Conservation (phyloP, 208 protist genomes). For the Lotmaria passim region DNA sequence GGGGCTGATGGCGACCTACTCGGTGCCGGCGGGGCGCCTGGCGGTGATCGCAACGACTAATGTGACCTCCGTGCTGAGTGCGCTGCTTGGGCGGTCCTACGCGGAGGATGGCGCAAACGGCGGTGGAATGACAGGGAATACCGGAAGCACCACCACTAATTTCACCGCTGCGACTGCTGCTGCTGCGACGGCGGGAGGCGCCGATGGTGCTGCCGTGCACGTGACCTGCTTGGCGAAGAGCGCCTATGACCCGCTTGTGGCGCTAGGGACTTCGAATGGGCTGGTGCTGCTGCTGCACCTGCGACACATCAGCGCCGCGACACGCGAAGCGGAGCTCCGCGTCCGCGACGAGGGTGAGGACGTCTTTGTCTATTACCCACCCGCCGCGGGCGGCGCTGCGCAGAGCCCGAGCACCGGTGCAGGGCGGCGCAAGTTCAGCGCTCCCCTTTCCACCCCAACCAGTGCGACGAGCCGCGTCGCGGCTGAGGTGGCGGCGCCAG, state of each 20-base stretch:
- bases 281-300: constrained; percentile 61
- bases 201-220: constrained; percentile 3
- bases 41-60: constrained; percentile 43
- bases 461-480: constrained; percentile 7
- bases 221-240: constrained; percentile 68
- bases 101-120: background rate
- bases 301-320: constrained; percentile 32
- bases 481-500: constrained; percentile 16
- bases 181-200: background rate
- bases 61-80: constrained; percentile 27
- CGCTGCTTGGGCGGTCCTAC: constrained; percentile 8
- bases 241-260: constrained; percentile 77
- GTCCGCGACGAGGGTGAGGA: constrained; percentile 39
- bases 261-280: constrained; percentile 67
- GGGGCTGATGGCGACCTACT: constrained; percentile 67
- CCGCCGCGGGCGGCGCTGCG: background rate
- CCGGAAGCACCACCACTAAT: background rate
- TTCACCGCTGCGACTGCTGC: background rate
- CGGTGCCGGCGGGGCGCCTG: constrained; percentile 46
- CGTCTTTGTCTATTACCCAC: constrained; percentile 40
- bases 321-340: constrained; percentile 20
- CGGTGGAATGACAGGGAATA: background rate
- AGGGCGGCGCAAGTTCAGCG: background rate
- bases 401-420: background rate
- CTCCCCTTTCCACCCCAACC: background rate